phyloP scores from a whole-genome alignment of 2,329 filamentous ascomycete genomes.

The Diaporthe longicolla region DNA sequence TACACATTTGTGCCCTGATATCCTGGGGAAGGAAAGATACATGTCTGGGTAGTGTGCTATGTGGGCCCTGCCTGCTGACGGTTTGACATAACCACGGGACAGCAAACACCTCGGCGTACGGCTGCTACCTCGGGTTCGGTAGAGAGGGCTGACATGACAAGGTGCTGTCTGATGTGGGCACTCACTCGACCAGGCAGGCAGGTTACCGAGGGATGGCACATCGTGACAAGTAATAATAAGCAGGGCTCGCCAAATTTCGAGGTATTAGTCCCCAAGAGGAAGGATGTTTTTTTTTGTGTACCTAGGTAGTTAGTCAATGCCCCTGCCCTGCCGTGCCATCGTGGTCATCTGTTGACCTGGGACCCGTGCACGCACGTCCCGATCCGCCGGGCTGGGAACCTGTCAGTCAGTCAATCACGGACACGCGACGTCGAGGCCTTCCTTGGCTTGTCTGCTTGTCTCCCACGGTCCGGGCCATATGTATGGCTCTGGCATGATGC shows the following conservation, averaged over 20 bases:
- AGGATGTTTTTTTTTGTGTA: background rate
- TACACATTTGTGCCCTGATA: too few relatives aligned
- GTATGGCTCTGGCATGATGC: background rate
- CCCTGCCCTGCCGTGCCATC: background rate
- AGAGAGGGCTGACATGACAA: too few relatives aligned
- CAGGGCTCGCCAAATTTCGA: background rate
- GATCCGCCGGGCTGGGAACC: background rate
- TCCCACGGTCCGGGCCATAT: background rate
- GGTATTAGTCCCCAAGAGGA: conserved; percentile 9
- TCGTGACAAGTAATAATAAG: background rate
- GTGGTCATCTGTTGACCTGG: background rate
- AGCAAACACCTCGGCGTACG: too few relatives aligned
- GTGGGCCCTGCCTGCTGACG: too few relatives aligned
- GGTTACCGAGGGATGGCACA: background rate
- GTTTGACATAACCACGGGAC: too few relatives aligned
- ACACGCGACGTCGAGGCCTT: background rate
- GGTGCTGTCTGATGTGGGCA: too few relatives aligned
- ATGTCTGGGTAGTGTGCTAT: too few relatives aligned
- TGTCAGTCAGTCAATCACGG: background rate
- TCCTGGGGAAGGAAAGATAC: too few relatives aligned
- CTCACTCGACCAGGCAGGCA: too few relatives aligned
- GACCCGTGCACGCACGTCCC: background rate
- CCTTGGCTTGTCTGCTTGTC: background rate
- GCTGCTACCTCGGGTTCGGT: too few relatives aligned
- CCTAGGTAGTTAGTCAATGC: too few relatives aligned